phyloP scores from a whole-genome alignment of 352 stramenopile genomes.

The Pythium guiyangense region DNA sequence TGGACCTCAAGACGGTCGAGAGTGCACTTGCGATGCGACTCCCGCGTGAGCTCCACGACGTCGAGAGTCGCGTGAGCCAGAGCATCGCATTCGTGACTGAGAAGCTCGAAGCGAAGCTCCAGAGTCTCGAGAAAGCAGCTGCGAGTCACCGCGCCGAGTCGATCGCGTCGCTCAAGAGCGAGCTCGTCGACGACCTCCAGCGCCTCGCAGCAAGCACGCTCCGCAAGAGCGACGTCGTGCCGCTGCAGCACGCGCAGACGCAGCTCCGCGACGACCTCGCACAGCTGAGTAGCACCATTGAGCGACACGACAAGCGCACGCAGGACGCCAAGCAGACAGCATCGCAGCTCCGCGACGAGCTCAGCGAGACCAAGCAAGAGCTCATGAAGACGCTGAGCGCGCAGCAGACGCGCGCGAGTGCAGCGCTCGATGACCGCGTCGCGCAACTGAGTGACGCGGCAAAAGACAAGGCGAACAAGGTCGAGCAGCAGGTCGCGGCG shows the following conservation, averaged over 20 bases:
- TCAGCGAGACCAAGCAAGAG: conserved; percentile 48
- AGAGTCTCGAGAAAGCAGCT: conserved; percentile 45
- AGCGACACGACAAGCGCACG: conserved; percentile 62
- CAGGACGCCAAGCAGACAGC: conserved; percentile 47
- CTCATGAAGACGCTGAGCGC: conserved; percentile 47
- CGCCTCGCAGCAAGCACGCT: conserved; percentile 35
- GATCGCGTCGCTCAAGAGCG: conserved; percentile 43
- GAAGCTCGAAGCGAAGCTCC: conserved; percentile 66
- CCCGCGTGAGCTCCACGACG: conserved; percentile 63
- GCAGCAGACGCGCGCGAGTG: conserved; percentile 37
- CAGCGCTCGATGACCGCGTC: conserved; percentile 52
- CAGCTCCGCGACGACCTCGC: conserved; percentile 58
- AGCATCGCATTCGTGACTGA: conserved; percentile 54
- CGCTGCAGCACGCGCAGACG: conserved; percentile 52
- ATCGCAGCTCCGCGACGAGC: conserved; percentile 43
- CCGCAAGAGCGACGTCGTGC: conserved; percentile 45
- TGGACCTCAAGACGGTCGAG: conserved; percentile 66
- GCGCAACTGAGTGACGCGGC: conserved; percentile 29
- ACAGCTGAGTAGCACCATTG: conserved; percentile 46
- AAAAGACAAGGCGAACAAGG: conserved; percentile 43
- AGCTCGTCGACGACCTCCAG: conserved; percentile 57
- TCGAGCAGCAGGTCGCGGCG: conserved; percentile 45
- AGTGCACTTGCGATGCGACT: conserved; percentile 61
- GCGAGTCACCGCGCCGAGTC: conserved; percentile 48
- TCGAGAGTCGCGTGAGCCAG: conserved; percentile 57